These are phyloP conservation scores for Brassica carinata DNA, from an alignment of 345 rosid species.

Conservation along the genomic window DNA sequence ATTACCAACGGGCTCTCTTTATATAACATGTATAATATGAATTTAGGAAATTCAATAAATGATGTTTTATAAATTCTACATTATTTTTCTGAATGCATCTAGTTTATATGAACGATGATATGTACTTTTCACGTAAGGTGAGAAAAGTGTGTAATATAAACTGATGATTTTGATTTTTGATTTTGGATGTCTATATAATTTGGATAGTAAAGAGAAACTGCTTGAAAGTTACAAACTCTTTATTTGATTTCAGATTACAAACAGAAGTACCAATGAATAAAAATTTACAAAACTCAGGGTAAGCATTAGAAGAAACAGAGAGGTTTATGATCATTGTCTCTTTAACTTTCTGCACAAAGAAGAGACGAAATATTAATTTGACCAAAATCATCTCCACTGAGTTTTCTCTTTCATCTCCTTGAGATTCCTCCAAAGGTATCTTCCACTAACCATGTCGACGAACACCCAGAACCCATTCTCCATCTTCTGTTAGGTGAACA, in stretches of 20 bases:
- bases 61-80: constrained; percentile 1
- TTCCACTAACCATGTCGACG: constrained; percentile 90
- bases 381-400: neutral
- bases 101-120: neutral
- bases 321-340: neutral
- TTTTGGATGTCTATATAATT: neutral
- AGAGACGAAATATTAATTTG: neutral
- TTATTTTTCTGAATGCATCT: neutral
- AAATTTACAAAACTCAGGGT: constrained; percentile 6
- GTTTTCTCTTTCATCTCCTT: constrained; percentile 50
- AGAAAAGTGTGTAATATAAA: neutral
- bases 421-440: constrained; percentile 75
- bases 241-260: constrained; percentile 21
- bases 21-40: neutral
- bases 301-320: neutral
- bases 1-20: neutral
- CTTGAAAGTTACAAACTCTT: neutral
- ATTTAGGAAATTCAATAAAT: neutral
- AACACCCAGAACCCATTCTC: constrained; percentile 79
- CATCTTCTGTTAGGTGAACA: constrained; percentile 46
- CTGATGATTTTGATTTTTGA: neutral
- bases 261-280: neutral
- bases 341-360: constrained; percentile 21
- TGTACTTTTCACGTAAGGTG: neutral
- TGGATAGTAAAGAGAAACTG: neutral